Percentiles rank a stretch among this genome's conserved stretches.
phyloP scores from a whole-genome alignment of 225 moss, liverwort and hornwort genomes.

The Thuidium tamariscinum region DNA sequence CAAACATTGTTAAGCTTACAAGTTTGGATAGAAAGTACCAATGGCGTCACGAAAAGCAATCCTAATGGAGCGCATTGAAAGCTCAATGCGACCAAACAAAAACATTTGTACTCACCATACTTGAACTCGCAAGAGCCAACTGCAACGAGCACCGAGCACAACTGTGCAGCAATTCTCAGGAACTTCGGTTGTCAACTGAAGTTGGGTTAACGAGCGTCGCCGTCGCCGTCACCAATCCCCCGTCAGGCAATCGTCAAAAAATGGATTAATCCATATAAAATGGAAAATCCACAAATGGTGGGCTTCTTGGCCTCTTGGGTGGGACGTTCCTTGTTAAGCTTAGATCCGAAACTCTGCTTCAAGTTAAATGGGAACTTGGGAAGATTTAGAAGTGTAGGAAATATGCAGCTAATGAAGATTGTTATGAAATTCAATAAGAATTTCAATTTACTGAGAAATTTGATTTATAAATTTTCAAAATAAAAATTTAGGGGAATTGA shows the following conservation, averaged over 20 bases:
- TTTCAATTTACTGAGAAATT: too few relatives aligned
- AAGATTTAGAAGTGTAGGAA: neutral
- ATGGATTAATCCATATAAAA: too few relatives aligned
- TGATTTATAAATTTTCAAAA: neutral
- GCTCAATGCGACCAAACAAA: neutral
- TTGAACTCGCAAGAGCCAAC: neutral
- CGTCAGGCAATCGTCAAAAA: neutral
- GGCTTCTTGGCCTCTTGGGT: neutral
- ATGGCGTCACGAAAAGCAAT: neutral
- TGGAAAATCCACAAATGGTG: too few relatives aligned
- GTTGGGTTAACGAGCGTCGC: neutral
- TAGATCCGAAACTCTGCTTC: neutral
- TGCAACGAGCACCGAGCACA: neutral
- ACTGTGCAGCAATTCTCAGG: neutral
- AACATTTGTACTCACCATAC: neutral
- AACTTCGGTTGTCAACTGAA: neutral
- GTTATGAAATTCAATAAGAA: neutral
- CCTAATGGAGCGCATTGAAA: neutral
- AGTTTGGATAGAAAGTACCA: neutral
- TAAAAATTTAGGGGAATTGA: rapidly evolving
- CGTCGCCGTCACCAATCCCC: neutral
- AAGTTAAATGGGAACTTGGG: neutral
- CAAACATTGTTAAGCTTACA: neutral
- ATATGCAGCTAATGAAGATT: neutral
- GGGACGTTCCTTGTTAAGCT: neutral